Conservation (phyloP, 176 grass and related monocot genomes). For the Zoysia japonica region DNA sequence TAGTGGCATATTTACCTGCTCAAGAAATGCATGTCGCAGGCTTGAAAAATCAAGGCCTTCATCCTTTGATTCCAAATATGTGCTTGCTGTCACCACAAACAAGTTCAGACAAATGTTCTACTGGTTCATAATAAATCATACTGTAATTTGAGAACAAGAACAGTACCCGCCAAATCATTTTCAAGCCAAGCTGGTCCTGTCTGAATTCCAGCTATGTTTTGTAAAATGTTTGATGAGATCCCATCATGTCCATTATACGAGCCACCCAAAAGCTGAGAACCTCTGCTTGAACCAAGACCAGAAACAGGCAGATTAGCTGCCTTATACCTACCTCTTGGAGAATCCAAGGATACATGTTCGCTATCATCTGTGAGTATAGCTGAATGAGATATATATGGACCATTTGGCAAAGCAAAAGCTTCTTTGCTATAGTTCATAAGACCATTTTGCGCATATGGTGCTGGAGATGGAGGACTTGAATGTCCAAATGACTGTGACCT, state of each 20-base stretch:
- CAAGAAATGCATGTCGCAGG: constrained; percentile 71
- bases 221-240: constrained; percentile 47
- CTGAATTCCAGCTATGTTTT: constrained; percentile 49
- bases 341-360: constrained; percentile 56
- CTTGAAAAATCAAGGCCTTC: constrained; percentile 69
- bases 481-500: constrained; percentile 69
- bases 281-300: constrained; percentile 82
- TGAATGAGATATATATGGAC: constrained; percentile 57
- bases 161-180: constrained; percentile 76
- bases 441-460: constrained; percentile 59
- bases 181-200: constrained; percentile 70
- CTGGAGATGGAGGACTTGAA: constrained; percentile 63
- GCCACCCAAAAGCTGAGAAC: constrained; percentile 57
- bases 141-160: constrained; percentile 46
- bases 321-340: constrained; percentile 64
- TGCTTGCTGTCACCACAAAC: constrained; percentile 61
- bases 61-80: constrained; percentile 74
- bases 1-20: constrained; percentile 63
- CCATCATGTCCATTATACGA: constrained; percentile 64
- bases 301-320: constrained; percentile 48
- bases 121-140: constrained; percentile 13
- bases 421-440: constrained; percentile 57
- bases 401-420: constrained; percentile 43
- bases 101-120: constrained; percentile 34
- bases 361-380: constrained; percentile 52